These are phyloP conservation scores for Blastomyces silverae DNA, from an alignment of 2,329 filamentous ascomycete species.

Conservation along the genomic window DNA sequence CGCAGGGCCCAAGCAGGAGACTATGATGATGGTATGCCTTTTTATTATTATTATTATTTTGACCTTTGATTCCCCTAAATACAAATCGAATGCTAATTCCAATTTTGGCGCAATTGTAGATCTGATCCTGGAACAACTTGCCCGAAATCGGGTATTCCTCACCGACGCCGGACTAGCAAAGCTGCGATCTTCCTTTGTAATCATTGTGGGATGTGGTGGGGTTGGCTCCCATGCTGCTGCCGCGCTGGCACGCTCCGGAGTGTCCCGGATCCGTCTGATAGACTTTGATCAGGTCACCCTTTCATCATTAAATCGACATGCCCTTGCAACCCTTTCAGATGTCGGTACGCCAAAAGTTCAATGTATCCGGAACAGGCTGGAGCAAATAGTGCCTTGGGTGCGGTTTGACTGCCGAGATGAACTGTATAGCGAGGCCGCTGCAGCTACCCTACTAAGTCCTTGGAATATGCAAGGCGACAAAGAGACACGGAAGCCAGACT, in stretches of 20 bases:
- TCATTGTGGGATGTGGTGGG: constrained; percentile 88
- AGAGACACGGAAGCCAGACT: constrained; percentile 59
- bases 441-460: constrained; percentile 58
- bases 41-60: too few species aligned
- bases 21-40: constrained; percentile 52
- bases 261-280: constrained; percentile 77
- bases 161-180: constrained; percentile 71
- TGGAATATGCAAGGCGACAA: constrained; percentile 51
- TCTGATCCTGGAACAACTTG: constrained; percentile 87
- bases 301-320: constrained; percentile 90
- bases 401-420: constrained; percentile 80
- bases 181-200: constrained; percentile 72
- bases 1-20: constrained; percentile 55
- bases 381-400: constrained; percentile 87
- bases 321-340: constrained; percentile 86
- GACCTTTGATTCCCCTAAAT: neutral
- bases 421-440: constrained; percentile 65
- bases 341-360: constrained; percentile 90
- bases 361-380: constrained; percentile 69
- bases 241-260: constrained; percentile 79
- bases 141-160: constrained; percentile 86
- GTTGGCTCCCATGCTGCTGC: constrained; percentile 89
- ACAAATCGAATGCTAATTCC: constrained; percentile 15
- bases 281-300: constrained; percentile 98
- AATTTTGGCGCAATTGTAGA: constrained; percentile 44